phyloP scores from a whole-genome alignment of 768 basidiomycete genomes.

The Porphyrellus cyaneotinctus region DNA sequence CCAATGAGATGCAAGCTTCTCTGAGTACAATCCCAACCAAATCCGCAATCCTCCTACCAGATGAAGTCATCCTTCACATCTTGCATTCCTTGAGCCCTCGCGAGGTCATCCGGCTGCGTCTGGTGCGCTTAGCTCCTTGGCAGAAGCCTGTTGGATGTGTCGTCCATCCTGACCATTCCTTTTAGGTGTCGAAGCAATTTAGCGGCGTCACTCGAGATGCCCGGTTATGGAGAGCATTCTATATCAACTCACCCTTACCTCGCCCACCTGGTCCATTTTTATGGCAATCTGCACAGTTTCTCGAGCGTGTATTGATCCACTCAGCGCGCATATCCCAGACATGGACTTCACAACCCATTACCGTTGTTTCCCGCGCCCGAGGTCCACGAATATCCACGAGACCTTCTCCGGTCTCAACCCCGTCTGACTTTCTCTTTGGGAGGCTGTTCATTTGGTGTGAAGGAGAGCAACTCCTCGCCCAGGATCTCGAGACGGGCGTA shows the following conservation, averaged over 20 bases:
- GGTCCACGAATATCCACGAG: slow-evolving; percentile 16
- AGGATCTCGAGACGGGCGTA: slow-evolving; percentile 19
- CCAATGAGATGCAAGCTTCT: slow-evolving; percentile 10
- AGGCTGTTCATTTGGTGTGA: slow-evolving; percentile 23
- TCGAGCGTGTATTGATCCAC: slow-evolving; percentile 15
- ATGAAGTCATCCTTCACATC: slow-evolving; percentile 18
- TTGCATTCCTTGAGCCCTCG: slow-evolving; percentile 12
- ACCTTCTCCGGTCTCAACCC: slow-evolving; percentile 11
- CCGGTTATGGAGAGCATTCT: slow-evolving; percentile 17
- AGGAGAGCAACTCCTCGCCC: slow-evolving; percentile 15
- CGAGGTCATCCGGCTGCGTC: slow-evolving; percentile 16
- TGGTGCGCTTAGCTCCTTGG: slow-evolving; percentile 6
- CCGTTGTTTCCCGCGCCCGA: slow-evolving; percentile 5
- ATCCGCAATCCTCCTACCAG: slow-evolving; percentile 7
- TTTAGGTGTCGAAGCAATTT: slow-evolving; percentile 19
- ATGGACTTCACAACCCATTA: slow-evolving; percentile 16
- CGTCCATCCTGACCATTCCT: neutral
- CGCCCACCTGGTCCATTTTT: slow-evolving; percentile 23
- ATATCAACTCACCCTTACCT: slow-evolving; percentile 12
- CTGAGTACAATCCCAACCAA: neutral
- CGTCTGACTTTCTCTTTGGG: slow-evolving; percentile 24
- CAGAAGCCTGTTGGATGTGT: neutral
- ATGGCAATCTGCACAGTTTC: slow-evolving; percentile 19
- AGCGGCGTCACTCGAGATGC: slow-evolving; percentile 14
- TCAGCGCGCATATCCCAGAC: slow-evolving; percentile 19